Evolutionary conservation across 306 rosid species (phyloP).

Genomic region (Cajanus cajan): DNA sequence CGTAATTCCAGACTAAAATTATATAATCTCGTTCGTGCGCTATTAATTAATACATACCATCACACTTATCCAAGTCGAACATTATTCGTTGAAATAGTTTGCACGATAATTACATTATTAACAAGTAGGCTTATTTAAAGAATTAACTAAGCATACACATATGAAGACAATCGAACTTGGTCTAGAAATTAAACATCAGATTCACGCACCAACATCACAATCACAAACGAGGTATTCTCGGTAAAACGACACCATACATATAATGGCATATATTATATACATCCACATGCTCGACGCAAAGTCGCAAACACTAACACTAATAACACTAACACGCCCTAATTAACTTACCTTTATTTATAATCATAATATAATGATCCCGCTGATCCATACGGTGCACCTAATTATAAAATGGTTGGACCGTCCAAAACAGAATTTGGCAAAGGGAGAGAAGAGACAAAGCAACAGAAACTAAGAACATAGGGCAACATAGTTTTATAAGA

Average conservation of each 20-base stretch:
- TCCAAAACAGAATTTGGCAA: not conserved
- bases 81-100: not conserved
- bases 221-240: not conserved
- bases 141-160: not conserved
- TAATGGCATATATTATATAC: not conserved
- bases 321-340: not conserved
- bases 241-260: not conserved
- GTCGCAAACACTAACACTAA: not conserved
- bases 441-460: not conserved
- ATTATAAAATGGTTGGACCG: constrained; percentile 11
- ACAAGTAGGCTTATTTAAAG: not conserved
- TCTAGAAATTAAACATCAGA: not conserved
- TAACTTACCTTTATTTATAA: constrained; percentile 16
- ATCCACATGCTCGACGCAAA: not conserved
- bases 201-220: constrained; percentile 40
- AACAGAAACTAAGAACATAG: not conserved
- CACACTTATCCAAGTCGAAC: not conserved
- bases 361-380: not conserved
- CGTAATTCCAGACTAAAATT: not conserved
- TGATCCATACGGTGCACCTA: not conserved
- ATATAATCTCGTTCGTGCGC: not conserved
- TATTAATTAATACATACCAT: not conserved
- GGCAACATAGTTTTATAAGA: constrained; percentile 29
- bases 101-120: not conserved
- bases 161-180: not conserved